Evolutionary conservation across 1,284 basidiomycete genomes (phyloP).

Genomic region (Cutaneotrichosporon daszewskae): DNA sequence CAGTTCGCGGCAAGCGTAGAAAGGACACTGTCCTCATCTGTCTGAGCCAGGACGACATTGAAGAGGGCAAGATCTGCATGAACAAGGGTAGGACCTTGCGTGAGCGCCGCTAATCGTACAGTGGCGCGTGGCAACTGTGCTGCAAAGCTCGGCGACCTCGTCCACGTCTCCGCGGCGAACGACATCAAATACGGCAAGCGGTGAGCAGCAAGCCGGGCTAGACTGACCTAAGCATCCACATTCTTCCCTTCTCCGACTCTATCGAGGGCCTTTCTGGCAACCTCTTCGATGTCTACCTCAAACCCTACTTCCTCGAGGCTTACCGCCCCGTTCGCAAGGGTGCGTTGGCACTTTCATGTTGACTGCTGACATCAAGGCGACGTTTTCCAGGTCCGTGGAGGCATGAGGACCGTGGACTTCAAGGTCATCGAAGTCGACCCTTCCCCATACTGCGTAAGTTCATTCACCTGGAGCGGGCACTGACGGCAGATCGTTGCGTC

Average conservation of each 20-base stretch:
- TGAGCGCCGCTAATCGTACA: slow-evolving; percentile 16
- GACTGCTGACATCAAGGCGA: slow-evolving; percentile 68
- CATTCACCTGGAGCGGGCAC: not conserved
- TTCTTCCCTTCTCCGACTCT: slow-evolving; percentile 97
- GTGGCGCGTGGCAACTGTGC: slow-evolving; percentile 97
- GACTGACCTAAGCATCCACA: slow-evolving; percentile 61
- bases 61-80: slow-evolving; percentile 95
- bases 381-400: slow-evolving; percentile 97
- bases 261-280: slow-evolving; percentile 95
- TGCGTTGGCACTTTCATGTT: slow-evolving; percentile 6
- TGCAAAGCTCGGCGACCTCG: slow-evolving; percentile 93
- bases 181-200: slow-evolving; percentile 99
- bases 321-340: slow-evolving; percentile 45
- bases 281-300: slow-evolving; percentile 97
- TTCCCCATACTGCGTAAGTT: slow-evolving; percentile 39
- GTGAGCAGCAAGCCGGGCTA: slow-evolving; percentile 24
- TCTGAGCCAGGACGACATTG: slow-evolving; percentile 88
- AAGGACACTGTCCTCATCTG: slow-evolving; percentile 94
- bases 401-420: slow-evolving; percentile 97
- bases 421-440: slow-evolving; percentile 57
- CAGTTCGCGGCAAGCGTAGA: slow-evolving; percentile 78
- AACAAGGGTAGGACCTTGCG: slow-evolving; percentile 77
- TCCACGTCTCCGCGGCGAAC: slow-evolving; percentile 89
- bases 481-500: slow-evolving; percentile 38
- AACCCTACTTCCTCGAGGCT: slow-evolving; percentile 97